phyloP scores from a whole-genome alignment of 495 filamentous ascomycete species.

The Annulohypoxylon nitens region DNA sequence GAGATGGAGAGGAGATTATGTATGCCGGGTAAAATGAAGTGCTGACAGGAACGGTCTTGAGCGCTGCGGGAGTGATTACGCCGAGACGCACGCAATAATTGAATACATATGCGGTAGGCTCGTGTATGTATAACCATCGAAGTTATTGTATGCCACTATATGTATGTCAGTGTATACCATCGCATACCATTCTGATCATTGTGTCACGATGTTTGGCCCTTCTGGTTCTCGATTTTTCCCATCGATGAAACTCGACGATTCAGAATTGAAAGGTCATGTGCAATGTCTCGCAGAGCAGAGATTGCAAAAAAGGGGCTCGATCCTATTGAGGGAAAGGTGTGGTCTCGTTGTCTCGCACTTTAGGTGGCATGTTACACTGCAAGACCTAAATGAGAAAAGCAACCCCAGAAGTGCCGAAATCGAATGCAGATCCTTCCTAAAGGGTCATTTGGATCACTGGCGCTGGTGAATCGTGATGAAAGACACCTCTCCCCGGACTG shows the following conservation, averaged over 20 bases:
- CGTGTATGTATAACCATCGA: constrained; percentile 19
- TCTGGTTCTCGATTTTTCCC: constrained; percentile 29
- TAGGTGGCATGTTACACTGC: constrained; percentile 49
- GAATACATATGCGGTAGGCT: constrained; percentile 25
- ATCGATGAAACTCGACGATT: constrained; percentile 42
- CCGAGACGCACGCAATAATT: constrained; percentile 42
- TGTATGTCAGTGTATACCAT: constrained; percentile 4
- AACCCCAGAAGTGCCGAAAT: constrained; percentile 51
- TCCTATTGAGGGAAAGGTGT: constrained; percentile 38
- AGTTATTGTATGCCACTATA: not conserved
- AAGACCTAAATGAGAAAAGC: constrained; percentile 49
- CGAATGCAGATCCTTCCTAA: constrained; percentile 46
- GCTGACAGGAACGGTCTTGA: constrained; percentile 40
- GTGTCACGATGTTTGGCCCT: constrained; percentile 34
- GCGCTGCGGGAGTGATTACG: constrained; percentile 31
- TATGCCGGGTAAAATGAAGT: constrained; percentile 43
- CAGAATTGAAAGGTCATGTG: constrained; percentile 39
- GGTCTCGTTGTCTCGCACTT: constrained; percentile 32
- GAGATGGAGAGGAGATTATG: constrained; percentile 32
- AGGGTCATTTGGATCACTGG: constrained; percentile 34
- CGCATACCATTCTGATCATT: constrained; percentile 14
- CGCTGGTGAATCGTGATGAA: constrained; percentile 43
- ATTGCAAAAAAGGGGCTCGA: constrained; percentile 37
- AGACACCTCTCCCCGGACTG: constrained; percentile 29
- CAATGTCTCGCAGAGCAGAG: constrained; percentile 37